Base-by-base conservation (phyloP, 306 rosid genomes). In the Pterocarpus macrocarpus region DNA sequence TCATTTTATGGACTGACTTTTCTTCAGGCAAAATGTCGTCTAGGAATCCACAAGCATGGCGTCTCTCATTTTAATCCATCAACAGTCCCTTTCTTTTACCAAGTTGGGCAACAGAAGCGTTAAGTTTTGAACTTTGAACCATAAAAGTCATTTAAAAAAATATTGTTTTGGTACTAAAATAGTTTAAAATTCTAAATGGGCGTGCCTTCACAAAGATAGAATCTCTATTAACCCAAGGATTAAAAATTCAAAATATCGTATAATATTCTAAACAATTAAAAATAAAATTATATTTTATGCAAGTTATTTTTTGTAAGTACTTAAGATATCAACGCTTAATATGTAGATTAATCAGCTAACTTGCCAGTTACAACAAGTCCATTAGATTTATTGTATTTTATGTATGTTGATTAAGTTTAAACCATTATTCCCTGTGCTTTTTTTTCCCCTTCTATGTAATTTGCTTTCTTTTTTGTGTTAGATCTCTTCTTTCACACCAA, bases 31-130 rank as follows among this genome's bases (percentile, higher is more conserved):
- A 77, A n/a, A 55, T 53, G 39, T 65, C 73, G 33, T 77, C 32
- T 52, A 52, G n/a, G 81, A 14, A 32, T 64, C 64, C 73, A 14
- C 22, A 38, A 77, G 81, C 41, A 53, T 53, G 32, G n/a, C 32
- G 30, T 77, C 74, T 38, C 33, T 14, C 10, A 2, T 22, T 77
- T 52, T 75, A 7, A 45, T 61, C 66, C 59, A 75, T 8, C 35
- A 45, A 47, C 16, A 5, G 17, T 63, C 80, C 49, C 55, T 76
- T 63, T 63, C 80, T 35, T 64, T 16, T 16, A 14, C 22, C 22
- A 32, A 47, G 0, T 45, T 45, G 38, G 12, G 34, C 16, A 75
- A 61, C 61, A 2, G 15, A 61, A 32, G n/a, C 15, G 38, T 57
- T 17, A 2, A 57, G 34, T 8, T 57, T 74, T 74, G 1, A 74